Base-by-base conservation (phyloP, 2,329 filamentous ascomycete genomes). In the Cyclaneusma minus region DNA sequence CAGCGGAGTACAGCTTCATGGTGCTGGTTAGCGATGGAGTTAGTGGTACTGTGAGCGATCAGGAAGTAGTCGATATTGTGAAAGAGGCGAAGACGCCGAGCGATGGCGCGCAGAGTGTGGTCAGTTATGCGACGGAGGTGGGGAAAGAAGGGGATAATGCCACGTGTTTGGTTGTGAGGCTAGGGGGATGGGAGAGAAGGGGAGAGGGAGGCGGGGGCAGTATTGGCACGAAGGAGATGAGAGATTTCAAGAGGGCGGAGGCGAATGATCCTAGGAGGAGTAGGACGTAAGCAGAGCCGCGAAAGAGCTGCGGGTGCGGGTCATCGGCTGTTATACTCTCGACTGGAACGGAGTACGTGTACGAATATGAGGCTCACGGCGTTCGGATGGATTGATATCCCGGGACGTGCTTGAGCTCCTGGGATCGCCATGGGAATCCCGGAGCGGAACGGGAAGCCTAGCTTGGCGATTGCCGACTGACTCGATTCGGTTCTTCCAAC, bases 81-180 rank as follows among this genome's bases (percentile, higher is more conserved):
- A 95, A 95, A 51, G 89, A 98, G 52, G 81, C 84, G 4, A 74
- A 65, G 44, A 95, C 87, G 0, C 89, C 89, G 0, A 87, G 93
- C 39, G 71, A 92, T 47, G 89, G 74, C 3, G 73, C 83, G 2
- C 64, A 64, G 31, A 71, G 76, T 34, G 68, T 98, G 6, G 82
- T 93, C 15, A 69, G 70, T 29, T 94, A 89, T 50, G 84, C 87
- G 1, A 89, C 81, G 0, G 89, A 95, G 53, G 79, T 93, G 4
- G 41, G 33, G 5, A 38, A 38, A 10, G 50, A 52, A 31, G 73
- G 72, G 7, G 73, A 79, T 45, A 79, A 79, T 43, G 70, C 72
- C 5, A 79, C 72, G 1, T 77, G 71, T 37, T 56, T 76, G 25
- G 71, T 78, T 7, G 64, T 78, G 14, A 54, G 73, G 24, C 58